phyloP scores from a whole-genome alignment of 2,329 filamentous ascomycete genomes.

The Simplicillium sp. region DNA sequence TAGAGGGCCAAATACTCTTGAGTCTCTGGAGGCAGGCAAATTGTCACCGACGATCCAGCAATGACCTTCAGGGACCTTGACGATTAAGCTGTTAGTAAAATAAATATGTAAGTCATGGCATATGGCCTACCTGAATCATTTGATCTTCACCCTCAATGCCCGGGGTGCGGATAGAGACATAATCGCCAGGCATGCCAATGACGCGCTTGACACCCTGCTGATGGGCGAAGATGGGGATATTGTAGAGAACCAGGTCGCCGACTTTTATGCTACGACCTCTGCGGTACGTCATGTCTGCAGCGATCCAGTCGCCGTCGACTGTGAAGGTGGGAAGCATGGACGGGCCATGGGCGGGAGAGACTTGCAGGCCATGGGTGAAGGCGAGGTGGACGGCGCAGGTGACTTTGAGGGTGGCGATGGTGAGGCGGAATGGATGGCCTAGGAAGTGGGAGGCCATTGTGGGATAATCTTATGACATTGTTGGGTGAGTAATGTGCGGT shows the following conservation, averaged over 20 bases:
- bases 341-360: constrained; percentile 56
- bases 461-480: neutral
- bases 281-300: constrained; percentile 59
- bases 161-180: constrained; percentile 58
- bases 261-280: constrained; percentile 56
- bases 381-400: constrained; percentile 33
- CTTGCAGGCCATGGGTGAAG: constrained; percentile 50
- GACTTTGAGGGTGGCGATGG: constrained; percentile 22
- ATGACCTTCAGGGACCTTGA: constrained; percentile 81
- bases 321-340: constrained; percentile 86
- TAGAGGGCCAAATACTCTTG: constrained; percentile 74
- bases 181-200: constrained; percentile 66
- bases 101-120: neutral
- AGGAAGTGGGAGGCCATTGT: constrained; percentile 21
- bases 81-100: neutral
- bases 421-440: constrained; percentile 28
- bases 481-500: neutral
- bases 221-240: constrained; percentile 58
- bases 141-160: constrained; percentile 31
- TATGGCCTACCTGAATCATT: constrained; percentile 54
- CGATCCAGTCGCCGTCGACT: constrained; percentile 55
- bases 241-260: constrained; percentile 78
- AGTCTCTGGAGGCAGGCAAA: constrained; percentile 73
- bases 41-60: constrained; percentile 91
- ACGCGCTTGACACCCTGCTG: constrained; percentile 69